Evolutionary conservation across 805 yeast genomes (phyloP).

Genomic region (Kazachstania taianensis): DNA sequence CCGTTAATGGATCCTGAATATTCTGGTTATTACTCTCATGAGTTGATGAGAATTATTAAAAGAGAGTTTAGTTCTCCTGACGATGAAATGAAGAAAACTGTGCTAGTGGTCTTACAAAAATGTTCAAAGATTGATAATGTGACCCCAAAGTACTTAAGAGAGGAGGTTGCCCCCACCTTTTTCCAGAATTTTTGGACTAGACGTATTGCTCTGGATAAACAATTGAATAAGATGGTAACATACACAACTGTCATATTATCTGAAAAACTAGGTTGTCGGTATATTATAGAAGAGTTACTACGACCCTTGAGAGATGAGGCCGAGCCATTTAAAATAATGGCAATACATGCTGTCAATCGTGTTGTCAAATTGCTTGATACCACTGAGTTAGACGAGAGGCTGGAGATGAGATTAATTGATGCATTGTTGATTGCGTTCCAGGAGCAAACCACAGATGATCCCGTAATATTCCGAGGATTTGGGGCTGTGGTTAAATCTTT

Average conservation of each 20-base stretch:
- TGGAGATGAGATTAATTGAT: constrained; percentile 63
- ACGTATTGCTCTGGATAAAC: constrained; percentile 60
- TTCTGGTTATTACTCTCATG: constrained; percentile 66
- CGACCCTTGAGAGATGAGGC: constrained; percentile 67
- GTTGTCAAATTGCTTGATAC: constrained; percentile 43
- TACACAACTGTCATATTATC: constrained; percentile 65
- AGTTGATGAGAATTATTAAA: constrained; percentile 53
- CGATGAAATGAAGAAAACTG: constrained; percentile 74
- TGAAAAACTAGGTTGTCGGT: constrained; percentile 53
- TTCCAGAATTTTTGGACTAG: constrained; percentile 74
- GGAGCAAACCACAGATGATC: constrained; percentile 55
- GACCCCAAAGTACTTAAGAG: constrained; percentile 38
- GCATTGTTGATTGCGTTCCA: constrained; percentile 75
- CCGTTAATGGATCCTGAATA: constrained; percentile 84
- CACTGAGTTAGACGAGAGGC: constrained; percentile 49
- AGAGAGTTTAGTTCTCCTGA: constrained; percentile 76
- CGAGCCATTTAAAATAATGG: constrained; percentile 70
- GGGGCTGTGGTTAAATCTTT: constrained; percentile 53
- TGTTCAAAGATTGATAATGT: constrained; percentile 55
- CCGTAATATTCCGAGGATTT: constrained; percentile 49
- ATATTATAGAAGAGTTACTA: constrained; percentile 47
- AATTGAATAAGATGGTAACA: constrained; percentile 49
- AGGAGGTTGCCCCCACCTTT: constrained; percentile 49
- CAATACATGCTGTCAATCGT: constrained; percentile 56
- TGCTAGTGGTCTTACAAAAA: constrained; percentile 55